These are phyloP conservation scores for Clavispora carvajalis DNA, from an alignment of 805 yeast species.

Conservation along the genomic window DNA sequence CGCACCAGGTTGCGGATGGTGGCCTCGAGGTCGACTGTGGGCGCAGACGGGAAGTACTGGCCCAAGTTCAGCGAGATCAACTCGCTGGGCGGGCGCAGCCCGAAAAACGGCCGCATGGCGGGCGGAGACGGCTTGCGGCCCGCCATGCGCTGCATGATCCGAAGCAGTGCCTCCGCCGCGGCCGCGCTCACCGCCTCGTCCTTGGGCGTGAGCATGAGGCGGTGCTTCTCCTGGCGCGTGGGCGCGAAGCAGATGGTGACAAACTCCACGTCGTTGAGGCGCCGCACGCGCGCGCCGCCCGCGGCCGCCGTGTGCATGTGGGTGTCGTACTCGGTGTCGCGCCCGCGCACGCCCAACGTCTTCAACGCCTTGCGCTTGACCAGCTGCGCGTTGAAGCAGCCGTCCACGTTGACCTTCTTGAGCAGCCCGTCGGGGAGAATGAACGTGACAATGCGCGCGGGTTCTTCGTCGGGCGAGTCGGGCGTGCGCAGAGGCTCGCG, in stretches of 20 bases:
- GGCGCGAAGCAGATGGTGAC: conserved; percentile 78
- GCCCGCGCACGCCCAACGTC: conserved; percentile 44
- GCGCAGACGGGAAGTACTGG: conserved; percentile 87
- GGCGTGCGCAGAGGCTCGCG: background rate
- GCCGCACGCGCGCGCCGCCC: conserved; percentile 22
- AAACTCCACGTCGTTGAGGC: conserved; percentile 71
- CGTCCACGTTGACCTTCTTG: conserved; percentile 63
- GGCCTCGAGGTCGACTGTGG: conserved; percentile 62
- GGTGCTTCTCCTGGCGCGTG: conserved; percentile 62
- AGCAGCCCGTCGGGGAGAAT: conserved; percentile 71
- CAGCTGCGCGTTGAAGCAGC: conserved; percentile 75
- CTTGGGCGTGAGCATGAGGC: conserved; percentile 63
- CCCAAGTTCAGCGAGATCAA: conserved; percentile 83
- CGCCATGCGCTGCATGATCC: conserved; percentile 25
- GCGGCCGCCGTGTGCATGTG: conserved; percentile 44
- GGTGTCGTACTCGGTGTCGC: conserved; percentile 51
- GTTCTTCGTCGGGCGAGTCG: conserved; percentile 1
- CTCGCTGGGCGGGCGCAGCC: conserved; percentile 92
- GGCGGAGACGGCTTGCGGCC: conserved; percentile 14
- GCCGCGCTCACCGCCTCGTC: conserved; percentile 58
- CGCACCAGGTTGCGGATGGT: conserved; percentile 83
- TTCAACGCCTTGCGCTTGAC: conserved; percentile 67
- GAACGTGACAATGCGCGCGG: conserved; percentile 46
- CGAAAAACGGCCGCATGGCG: conserved; percentile 51
- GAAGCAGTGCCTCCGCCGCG: conserved; percentile 54